A percentile compares a stretch with the other conserved stretches of the same genome.
These are phyloP conservation scores for Pseudogymnoascus sp. DNA, from an alignment of 2,329 filamentous ascomycete genomes.

Conservation along the genomic window DNA sequence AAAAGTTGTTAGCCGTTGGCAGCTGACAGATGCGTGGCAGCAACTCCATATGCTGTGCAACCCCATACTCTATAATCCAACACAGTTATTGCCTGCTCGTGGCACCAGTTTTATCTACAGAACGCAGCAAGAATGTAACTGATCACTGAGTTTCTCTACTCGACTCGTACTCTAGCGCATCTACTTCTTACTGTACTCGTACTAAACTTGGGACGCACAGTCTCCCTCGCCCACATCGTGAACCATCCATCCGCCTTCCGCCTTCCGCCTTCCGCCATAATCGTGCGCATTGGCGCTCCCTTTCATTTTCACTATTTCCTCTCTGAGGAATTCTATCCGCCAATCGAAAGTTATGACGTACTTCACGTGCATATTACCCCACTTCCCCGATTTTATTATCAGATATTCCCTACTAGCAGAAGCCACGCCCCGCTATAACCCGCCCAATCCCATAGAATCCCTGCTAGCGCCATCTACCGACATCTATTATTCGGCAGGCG, in stretches of 20 bases:
- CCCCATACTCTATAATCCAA: no score
- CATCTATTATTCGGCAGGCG: background rate
- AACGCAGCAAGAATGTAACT: no score
- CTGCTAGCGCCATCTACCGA: background rate
- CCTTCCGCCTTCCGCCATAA: background rate
- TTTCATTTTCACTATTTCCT: background rate
- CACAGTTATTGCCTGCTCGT: no score
- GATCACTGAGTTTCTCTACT: no score
- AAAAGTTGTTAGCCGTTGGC: no score
- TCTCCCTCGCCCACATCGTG: background rate
- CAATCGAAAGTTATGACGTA: background rate
- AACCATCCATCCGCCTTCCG: background rate
- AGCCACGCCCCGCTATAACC: no score
- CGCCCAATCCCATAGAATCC: background rate
- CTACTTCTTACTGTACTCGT: background rate
- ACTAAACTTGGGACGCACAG: background rate
- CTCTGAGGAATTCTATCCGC: background rate
- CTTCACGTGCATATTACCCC: background rate
- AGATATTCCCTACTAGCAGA: background rate
- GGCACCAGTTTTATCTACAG: no score
- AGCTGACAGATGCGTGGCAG: no score
- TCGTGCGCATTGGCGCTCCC: slow-evolving; percentile 1
- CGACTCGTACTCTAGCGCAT: background rate
- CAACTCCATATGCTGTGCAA: no score
- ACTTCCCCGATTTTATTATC: slow-evolving; percentile 5